phyloP scores from a whole-genome alignment of 2,329 filamentous ascomycete species.

The Neopestalotiopsis rosae region DNA sequence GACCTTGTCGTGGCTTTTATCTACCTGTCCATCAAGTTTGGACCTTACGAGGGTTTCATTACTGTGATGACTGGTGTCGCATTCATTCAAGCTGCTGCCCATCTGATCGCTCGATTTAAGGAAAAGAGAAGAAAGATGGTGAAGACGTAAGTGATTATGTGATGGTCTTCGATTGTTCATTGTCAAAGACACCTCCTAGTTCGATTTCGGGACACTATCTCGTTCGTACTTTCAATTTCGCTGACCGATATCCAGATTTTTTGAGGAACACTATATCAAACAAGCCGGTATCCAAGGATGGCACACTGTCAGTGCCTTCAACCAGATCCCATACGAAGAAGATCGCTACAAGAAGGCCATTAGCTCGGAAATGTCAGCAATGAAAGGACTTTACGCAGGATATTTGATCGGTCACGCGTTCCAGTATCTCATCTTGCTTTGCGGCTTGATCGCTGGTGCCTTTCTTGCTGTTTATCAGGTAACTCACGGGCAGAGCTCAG shows the following conservation, averaged over 20 bases:
- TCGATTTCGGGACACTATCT: slow-evolving; percentile 27
- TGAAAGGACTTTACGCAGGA: slow-evolving; percentile 46
- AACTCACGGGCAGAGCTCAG: slow-evolving; percentile 60
- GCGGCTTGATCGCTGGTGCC: slow-evolving; percentile 69
- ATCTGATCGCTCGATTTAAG: slow-evolving; percentile 56
- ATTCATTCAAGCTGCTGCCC: slow-evolving; percentile 59
- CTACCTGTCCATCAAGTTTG: slow-evolving; percentile 64
- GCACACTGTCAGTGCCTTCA: slow-evolving; percentile 65
- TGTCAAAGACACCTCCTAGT: neutral
- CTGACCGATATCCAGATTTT: slow-evolving; percentile 38
- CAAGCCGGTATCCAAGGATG: slow-evolving; percentile 63
- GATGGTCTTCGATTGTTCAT: no score
- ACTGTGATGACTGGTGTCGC: slow-evolving; percentile 62
- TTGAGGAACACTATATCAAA: slow-evolving; percentile 60
- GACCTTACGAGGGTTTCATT: slow-evolving; percentile 67
- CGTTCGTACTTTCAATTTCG: no score
- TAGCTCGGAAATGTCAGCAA: slow-evolving; percentile 41
- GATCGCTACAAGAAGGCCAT: slow-evolving; percentile 59
- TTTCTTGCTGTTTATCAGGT: slow-evolving; percentile 70
- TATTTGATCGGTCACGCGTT: slow-evolving; percentile 60
- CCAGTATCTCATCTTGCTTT: slow-evolving; percentile 69
- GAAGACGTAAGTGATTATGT: slow-evolving; percentile 42
- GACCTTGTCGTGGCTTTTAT: slow-evolving; percentile 64
- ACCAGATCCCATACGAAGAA: slow-evolving; percentile 63
- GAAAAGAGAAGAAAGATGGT: slow-evolving; percentile 55